These are phyloP conservation scores for Yamadazyma atlantica DNA, from an alignment of 1,139 yeast species.

Conservation along the genomic window DNA sequence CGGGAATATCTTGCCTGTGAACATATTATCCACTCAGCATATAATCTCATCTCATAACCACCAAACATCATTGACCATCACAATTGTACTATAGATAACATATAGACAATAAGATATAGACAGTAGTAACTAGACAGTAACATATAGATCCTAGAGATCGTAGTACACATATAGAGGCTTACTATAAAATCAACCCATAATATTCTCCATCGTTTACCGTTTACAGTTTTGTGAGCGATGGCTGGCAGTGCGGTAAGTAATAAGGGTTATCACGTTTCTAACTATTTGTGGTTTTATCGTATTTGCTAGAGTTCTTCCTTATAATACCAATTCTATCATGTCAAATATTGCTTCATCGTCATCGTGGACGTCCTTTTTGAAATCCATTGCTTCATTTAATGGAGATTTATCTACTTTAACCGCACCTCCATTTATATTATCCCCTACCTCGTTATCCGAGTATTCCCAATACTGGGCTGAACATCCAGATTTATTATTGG, in stretches of 20 bases:
- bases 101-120: no score
- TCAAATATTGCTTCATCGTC: slow-evolving; percentile 34
- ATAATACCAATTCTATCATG: slow-evolving; percentile 12
- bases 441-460: slow-evolving; percentile 86
- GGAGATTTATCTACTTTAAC: slow-evolving; percentile 93
- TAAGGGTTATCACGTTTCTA: not conserved
- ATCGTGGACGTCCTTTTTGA: slow-evolving; percentile 84
- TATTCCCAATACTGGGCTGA: slow-evolving; percentile 94
- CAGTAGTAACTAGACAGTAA: no score
- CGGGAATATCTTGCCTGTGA: no score
- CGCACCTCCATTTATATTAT: slow-evolving; percentile 96
- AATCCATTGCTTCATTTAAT: slow-evolving; percentile 88
- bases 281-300: not conserved
- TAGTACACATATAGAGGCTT: no score
- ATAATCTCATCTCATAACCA: no score
- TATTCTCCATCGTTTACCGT: no score
- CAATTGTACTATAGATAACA: no score
- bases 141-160: no score
- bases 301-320: not conserved
- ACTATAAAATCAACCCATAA: no score
- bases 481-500: slow-evolving; percentile 79
- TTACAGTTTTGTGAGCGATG: no score
- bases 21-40: no score
- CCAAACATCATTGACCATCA: no score
- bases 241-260: not conserved